These are phyloP conservation scores for Collybia nuda DNA, from an alignment of 768 basidiomycete species.

Conservation along the genomic window DNA sequence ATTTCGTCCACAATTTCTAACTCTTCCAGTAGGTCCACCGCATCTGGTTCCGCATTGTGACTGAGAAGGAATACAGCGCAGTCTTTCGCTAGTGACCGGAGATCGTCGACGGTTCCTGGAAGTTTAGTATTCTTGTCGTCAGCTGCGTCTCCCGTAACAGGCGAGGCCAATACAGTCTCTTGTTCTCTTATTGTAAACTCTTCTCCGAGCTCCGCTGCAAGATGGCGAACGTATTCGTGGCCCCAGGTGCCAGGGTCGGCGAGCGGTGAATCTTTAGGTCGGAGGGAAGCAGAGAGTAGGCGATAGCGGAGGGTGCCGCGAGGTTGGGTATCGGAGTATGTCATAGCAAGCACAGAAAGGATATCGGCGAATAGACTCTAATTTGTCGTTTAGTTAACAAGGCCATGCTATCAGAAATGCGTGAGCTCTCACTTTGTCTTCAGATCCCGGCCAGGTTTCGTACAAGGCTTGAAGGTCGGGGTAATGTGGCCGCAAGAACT, in stretches of 20 bases:
- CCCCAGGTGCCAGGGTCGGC: conserved; percentile 97
- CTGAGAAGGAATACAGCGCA: conserved; percentile 87
- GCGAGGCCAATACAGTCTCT: conserved; percentile 20
- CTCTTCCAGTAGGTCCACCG: conserved; percentile 93
- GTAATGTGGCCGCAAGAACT: conserved; percentile 95
- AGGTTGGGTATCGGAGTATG: conserved; percentile 96
- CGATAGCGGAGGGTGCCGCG: conserved; percentile 95
- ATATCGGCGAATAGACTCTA: conserved; percentile 96
- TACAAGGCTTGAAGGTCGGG: conserved; percentile 83
- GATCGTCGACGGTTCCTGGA: conserved; percentile 68
- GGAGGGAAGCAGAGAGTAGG: conserved; percentile 73
- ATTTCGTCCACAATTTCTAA: conserved; percentile 87
- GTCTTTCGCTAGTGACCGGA: conserved; percentile 74
- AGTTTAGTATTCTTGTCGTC: conserved; percentile 31
- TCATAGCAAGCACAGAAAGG: conserved; percentile 98
- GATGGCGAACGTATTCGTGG: conserved; percentile 97
- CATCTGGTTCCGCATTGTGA: conserved; percentile 98
- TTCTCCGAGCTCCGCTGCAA: conserved; percentile 94
- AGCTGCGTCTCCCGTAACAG: conserved; percentile 23
- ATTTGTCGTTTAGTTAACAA: conserved; percentile 3
- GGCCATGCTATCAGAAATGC: neutral
- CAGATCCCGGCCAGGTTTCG: conserved; percentile 76
- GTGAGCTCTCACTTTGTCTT: conserved; percentile 59
- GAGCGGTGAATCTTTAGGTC: conserved; percentile 63
- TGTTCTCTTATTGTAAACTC: conserved; percentile 79